A percentile compares a stretch with the other conserved stretches of the same genome.
Conservation (phyloP, 2,329 filamentous ascomycete genomes). For the Knoxdaviesia capensis region DNA sequence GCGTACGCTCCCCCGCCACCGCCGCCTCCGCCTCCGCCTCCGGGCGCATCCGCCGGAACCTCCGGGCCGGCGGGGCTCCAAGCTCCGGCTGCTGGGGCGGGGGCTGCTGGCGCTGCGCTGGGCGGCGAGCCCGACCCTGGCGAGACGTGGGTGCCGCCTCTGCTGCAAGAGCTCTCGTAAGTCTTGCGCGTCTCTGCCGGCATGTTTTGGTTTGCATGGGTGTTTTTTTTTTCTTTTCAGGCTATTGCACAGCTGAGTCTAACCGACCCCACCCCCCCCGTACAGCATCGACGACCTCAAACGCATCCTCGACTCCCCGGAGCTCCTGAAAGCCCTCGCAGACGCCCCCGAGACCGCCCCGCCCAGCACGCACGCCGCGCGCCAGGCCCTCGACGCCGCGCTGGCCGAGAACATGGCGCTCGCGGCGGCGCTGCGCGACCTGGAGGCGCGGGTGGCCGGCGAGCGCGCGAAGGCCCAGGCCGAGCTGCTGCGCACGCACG, state of each 20-base stretch:
- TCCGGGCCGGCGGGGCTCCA: too few relatives aligned
- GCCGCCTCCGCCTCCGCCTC: too few relatives aligned
- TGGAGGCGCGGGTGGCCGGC: slow-evolving; percentile 34
- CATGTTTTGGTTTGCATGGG: too few relatives aligned
- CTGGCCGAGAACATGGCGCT: slow-evolving; percentile 54
- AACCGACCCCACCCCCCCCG: not conserved
- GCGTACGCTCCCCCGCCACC: too few relatives aligned
- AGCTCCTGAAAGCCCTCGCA: slow-evolving; percentile 55
- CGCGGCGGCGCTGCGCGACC: slow-evolving; percentile 38
- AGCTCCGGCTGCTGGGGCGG: too few relatives aligned
- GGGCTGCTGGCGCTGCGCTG: too few relatives aligned
- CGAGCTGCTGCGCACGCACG: slow-evolving; percentile 63
- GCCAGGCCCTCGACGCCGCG: slow-evolving; percentile 40
- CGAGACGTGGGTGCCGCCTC: slow-evolving; percentile 59
- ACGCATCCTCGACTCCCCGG: slow-evolving; percentile 40
- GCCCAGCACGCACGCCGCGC: slow-evolving; percentile 46
- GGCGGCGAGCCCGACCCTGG: slow-evolving; percentile 25
- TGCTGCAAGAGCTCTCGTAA: slow-evolving; percentile 67
- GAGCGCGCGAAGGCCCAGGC: slow-evolving; percentile 57
- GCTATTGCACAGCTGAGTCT: slow-evolving; percentile 9
- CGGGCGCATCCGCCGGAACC: too few relatives aligned
- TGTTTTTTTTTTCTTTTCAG: not conserved
- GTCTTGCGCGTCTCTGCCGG: slow-evolving; percentile 9
- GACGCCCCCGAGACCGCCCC: slow-evolving; percentile 47
- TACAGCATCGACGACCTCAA: slow-evolving; percentile 61